Evolutionary conservation across 2,329 filamentous ascomycete species (phyloP).

Genomic region (Diplodia mutila): DNA sequence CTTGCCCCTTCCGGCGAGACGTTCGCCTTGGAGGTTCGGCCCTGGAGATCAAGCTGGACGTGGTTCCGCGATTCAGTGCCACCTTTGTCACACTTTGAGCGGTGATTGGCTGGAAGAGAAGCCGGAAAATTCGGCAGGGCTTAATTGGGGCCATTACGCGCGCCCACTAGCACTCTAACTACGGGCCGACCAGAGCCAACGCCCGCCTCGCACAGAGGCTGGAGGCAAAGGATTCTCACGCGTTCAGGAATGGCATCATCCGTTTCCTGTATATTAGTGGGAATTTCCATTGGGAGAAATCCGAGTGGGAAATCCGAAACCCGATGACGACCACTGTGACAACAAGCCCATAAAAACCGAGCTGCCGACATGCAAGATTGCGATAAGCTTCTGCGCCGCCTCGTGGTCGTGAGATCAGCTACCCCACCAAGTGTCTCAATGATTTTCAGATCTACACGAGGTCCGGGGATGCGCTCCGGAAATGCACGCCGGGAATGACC

Average conservation of each 20-base stretch:
- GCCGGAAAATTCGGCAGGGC: neutral
- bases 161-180: neutral
- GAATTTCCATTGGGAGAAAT: neutral
- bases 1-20: neutral
- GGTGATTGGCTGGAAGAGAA: neutral
- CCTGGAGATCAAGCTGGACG: neutral
- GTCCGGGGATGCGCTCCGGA: neutral
- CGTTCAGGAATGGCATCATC: neutral
- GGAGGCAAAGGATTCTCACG: neutral
- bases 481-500: neutral
- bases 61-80: neutral
- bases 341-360: neutral
- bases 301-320: neutral
- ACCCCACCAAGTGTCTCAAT: neutral
- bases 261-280: neutral
- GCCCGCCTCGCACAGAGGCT: too few relatives aligned
- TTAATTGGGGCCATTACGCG: neutral
- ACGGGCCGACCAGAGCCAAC: neutral
- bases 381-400: too few relatives aligned
- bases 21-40: neutral
- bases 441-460: slow-evolving; percentile 1
- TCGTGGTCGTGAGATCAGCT: neutral
- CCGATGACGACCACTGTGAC: neutral
- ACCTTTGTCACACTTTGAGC: neutral
- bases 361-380: too few relatives aligned